Conservation (phyloP, 169 alveolate genomes). For the Plasmodium cynomolgi region DNA sequence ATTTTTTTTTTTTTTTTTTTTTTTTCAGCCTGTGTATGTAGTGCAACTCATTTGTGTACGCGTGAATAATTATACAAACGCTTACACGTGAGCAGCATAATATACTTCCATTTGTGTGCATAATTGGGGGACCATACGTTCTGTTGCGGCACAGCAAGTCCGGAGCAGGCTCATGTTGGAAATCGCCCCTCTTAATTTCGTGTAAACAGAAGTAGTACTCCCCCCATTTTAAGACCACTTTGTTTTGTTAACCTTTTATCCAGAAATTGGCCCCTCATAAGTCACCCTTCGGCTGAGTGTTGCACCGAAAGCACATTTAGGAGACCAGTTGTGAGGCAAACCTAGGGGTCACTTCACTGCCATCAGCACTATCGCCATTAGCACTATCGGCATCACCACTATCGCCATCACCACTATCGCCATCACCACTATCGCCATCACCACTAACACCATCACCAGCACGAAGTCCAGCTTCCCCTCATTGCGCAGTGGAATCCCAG, state of each 20-base stretch:
- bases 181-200: background rate
- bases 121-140: background rate
- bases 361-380: too few relatives aligned
- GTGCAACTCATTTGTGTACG: background rate
- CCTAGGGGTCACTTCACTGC: background rate
- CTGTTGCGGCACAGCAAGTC: background rate
- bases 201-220: background rate
- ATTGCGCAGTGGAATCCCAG: background rate
- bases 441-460: too few relatives aligned
- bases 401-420: too few relatives aligned
- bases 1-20: conserved; percentile 16
- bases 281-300: background rate
- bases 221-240: background rate
- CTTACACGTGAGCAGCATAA: background rate
- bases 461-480: background rate
- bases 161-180: background rate
- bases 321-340: background rate
- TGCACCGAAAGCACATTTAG: background rate
- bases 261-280: background rate
- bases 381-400: too few relatives aligned
- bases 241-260: background rate
- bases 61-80: background rate
- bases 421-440: too few relatives aligned
- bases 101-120: background rate
- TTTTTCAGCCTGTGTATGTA: background rate